Evolutionary conservation across 768 basidiomycete species (phyloP), one percentile per base, ranked within the genome.

Genomic region (Chalciporus pseudorubinellus): DNA sequence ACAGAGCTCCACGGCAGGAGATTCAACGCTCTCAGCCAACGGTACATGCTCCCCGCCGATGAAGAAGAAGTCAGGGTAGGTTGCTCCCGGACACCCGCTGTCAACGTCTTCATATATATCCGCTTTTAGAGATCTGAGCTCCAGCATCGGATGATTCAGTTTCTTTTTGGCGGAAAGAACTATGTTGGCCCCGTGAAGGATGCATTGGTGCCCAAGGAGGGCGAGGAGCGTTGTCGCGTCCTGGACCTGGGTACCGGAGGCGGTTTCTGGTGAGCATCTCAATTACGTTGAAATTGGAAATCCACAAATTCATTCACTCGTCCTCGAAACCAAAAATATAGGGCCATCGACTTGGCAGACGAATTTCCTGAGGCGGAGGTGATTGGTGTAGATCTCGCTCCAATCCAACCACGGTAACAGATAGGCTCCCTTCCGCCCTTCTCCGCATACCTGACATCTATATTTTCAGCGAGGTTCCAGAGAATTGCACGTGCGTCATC

Each of bases 301-400:
- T 45, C 12, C 29, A 11, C 12, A 31, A 12, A 31, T 31, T 26
- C 47, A 33, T 46, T 7, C 47, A 20, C 41, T 45, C 46, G 45
- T 9, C 22, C 39, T 42, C 22, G 43, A 48, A 31, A 12, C 43
- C 47, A 24, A 48, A 26, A 36, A 45, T 28, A 43, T 59, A 87
- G 84, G 85, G 83, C 86, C 21, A 80, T 87, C 56, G 82, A 83
- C 65, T 79, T 87, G 70, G 86, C 85, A 44, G 83, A 87, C 58
- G 84, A 85, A 66, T 87, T 88, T 65, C 82, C 81, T 39, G 64
- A 70, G 44, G 83, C 76, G 52, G 82, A 86, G 57, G 82, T 87
- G 55, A 77, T 83, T 63, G 86, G 84, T 20, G 73, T 85, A 53
- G 85, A 88, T 72, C 76, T 88, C 29, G 84, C 85, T 20, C 85